Base-by-base conservation (phyloP, 805 yeast genomes). In the Lachancea nothofagi region DNA sequence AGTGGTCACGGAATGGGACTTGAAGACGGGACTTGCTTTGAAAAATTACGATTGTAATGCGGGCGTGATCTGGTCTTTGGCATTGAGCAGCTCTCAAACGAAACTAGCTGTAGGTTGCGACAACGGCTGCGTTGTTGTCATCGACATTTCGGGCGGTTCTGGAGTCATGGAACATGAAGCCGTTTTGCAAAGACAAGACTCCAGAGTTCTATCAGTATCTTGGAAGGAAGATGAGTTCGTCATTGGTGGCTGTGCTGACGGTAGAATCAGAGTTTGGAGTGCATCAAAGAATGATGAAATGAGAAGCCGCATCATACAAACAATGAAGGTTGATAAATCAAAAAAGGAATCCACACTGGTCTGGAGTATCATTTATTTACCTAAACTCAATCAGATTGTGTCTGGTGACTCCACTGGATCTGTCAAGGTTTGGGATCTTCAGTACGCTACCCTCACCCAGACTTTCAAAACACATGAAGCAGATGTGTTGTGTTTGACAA, bases 351-450 rank as follows among this genome's bases (percentile, higher is more conserved):
- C 93, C 39, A 88, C 97, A 3, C 69, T 93, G 45, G 93, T 93
- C 6, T 93, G 99, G 99, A 72, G 87, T 25, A 78, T 93, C 1
- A 51, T 72, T 32, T 78, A 79, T 23, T 65, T 89, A 43, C 78
- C 82, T 4, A 58, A 67, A 29, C 73, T 74, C 36, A 70, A 76
- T 40, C 95, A 87, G 59, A 73, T 93, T 43, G 94, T 86, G n/a
- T 78, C 88, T 44, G 98, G 97, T 40, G 99, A 93, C 65, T 88
- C 97, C 5, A 90, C 97, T 1, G 99, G 99, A 1, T 72, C 84
- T 7, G 76, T 93, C 38, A 90, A 90, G 62, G 74, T 93, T 48
- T 93, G 99, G 99, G 96, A 90, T 54, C 69, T 82, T 46, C 72
- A 75, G 34, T 80, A 77, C 49, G 79, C 78, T 49, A 80, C 96